phyloP scores from a whole-genome alignment of 2,329 filamentous ascomycete genomes.

The Pseudonectria buxi region DNA sequence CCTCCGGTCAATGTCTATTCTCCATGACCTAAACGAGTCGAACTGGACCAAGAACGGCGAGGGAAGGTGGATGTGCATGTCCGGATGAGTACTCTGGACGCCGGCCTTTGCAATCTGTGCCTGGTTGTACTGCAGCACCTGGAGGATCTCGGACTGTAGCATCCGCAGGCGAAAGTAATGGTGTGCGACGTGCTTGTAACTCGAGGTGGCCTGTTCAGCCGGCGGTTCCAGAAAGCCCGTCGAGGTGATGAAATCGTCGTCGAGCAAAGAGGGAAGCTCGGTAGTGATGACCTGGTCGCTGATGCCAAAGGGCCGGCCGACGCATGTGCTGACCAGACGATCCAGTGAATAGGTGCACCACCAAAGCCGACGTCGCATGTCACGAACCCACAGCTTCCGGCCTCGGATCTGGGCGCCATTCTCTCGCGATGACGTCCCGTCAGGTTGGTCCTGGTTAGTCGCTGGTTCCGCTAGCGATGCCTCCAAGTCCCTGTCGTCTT shows the following conservation, averaged over 20 bases:
- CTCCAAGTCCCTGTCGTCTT: conserved; percentile 67
- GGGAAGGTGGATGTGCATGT: conserved; percentile 70
- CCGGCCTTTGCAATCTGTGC: conserved; percentile 67
- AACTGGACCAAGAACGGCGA: conserved; percentile 83
- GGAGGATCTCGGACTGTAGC: conserved; percentile 88
- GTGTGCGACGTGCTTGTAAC: conserved; percentile 84
- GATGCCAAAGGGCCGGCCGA: conserved; percentile 87
- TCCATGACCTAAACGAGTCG: conserved; percentile 81
- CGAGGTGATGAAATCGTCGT: conserved; percentile 82
- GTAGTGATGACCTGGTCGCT: conserved; percentile 96
- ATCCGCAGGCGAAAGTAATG: conserved; percentile 88
- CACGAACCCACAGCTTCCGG: conserved; percentile 76
- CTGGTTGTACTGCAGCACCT: conserved; percentile 89
- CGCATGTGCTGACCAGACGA: conserved; percentile 88
- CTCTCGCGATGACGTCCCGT: conserved; percentile 26
- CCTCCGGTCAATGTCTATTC: conserved; percentile 76
- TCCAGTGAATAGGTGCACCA: conserved; percentile 97
- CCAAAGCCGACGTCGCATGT: conserved; percentile 81
- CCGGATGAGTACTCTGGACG: conserved; percentile 61
- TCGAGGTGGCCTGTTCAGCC: conserved; percentile 54
- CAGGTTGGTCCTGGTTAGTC: conserved; percentile 28
- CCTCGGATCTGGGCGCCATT: conserved; percentile 44
- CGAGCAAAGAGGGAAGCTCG: conserved; percentile 81
- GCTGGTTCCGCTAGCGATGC: conserved; percentile 46
- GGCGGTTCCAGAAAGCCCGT: conserved; percentile 62